phyloP scores from a whole-genome alignment of 2,329 filamentous ascomycete species.

The Hyphodiscus sp. region DNA sequence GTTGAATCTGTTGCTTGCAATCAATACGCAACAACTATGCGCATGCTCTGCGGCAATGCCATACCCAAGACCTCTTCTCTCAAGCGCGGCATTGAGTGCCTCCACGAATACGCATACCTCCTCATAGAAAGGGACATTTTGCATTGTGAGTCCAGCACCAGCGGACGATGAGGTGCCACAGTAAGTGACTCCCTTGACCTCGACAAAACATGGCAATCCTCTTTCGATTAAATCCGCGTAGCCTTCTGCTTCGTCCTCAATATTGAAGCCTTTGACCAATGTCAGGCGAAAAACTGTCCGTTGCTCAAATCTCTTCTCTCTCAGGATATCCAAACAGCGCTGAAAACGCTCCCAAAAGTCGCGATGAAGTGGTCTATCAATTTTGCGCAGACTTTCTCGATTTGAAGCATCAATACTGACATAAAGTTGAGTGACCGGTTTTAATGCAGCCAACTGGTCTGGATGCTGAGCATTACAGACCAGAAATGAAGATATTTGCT shows the following conservation, averaged over 20 bases:
- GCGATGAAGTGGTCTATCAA: constrained; percentile 86
- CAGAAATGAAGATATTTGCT: constrained; percentile 87
- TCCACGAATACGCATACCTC: constrained; percentile 80
- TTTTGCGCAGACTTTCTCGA: constrained; percentile 76
- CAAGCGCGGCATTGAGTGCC: constrained; percentile 64
- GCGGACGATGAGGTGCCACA: constrained; percentile 85
- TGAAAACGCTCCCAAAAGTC: constrained; percentile 98
- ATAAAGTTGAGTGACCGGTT: constrained; percentile 90
- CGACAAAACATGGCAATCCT: constrained; percentile 84
- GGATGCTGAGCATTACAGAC: constrained; percentile 98
- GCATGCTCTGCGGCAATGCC: constrained; percentile 93
- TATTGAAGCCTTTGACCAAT: constrained; percentile 95
- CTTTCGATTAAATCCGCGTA: constrained; percentile 85
- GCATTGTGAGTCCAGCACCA: constrained; percentile 86
- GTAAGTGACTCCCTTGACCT: constrained; percentile 95
- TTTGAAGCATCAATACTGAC: constrained; percentile 95
- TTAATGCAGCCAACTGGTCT: constrained; percentile 74
- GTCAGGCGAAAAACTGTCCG: constrained; percentile 93
- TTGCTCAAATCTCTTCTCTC: constrained; percentile 75
- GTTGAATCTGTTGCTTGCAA: constrained; percentile 76
- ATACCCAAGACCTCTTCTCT: constrained; percentile 66
- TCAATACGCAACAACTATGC: constrained; percentile 85
- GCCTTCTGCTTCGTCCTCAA: constrained; percentile 85
- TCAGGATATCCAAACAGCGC: constrained; percentile 81
- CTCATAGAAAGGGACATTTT: constrained; percentile 93